Conservation (phyloP, 306 rosid species). For the Oxytropis ochrocephala region DNA sequence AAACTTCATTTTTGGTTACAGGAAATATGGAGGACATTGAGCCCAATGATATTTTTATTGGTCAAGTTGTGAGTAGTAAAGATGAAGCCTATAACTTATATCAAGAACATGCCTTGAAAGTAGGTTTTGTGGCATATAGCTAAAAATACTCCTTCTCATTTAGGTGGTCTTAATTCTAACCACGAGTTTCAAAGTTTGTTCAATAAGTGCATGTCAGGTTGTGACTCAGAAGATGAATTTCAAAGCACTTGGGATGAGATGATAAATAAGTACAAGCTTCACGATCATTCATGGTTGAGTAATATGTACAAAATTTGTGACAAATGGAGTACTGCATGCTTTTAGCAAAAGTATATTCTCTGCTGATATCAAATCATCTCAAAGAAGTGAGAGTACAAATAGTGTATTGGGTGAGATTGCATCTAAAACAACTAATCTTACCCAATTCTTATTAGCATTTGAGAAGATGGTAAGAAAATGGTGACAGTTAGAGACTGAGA, state of each 20-base stretch:
- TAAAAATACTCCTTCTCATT: neutral
- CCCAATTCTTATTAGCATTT: neutral
- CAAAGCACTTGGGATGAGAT: neutral
- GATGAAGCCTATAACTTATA: too few species aligned
- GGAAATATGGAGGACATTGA: too few species aligned
- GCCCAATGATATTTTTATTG: too few species aligned
- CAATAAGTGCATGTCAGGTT: neutral
- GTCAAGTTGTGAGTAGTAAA: too few species aligned
- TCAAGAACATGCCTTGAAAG: too few species aligned
- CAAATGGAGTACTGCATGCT: neutral
- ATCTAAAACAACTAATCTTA: neutral
- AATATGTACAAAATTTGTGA: neutral
- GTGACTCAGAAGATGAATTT: neutral
- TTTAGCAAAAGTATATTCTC: neutral
- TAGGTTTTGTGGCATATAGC: too few species aligned
- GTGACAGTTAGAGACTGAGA: neutral
- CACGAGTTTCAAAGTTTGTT: neutral
- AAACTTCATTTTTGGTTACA: too few species aligned
- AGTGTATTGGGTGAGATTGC: neutral
- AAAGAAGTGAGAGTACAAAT: neutral
- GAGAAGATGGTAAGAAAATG: neutral
- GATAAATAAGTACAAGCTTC: neutral
- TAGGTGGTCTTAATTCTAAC: neutral
- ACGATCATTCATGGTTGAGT: neutral
- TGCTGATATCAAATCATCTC: neutral